phyloP scores from a whole-genome alignment of 192 early-diverging fungal genomes.

The Umbelopsis vinacea region DNA sequence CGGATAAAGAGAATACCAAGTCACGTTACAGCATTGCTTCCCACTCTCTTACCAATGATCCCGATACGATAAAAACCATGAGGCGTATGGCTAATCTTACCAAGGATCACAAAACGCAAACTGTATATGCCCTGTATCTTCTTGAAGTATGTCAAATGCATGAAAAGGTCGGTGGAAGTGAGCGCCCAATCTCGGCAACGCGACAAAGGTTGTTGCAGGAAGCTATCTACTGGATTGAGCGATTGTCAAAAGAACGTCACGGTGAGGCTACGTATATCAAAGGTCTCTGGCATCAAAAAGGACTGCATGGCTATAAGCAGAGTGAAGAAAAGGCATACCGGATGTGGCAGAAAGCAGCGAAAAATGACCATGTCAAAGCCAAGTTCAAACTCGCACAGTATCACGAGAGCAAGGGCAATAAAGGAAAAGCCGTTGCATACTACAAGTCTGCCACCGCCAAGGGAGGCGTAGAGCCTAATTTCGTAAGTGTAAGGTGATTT shows the following conservation, averaged over 20 bases:
- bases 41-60: constrained; percentile 28
- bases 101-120: constrained; percentile 71
- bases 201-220: constrained; percentile 56
- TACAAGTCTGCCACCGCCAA: constrained; percentile 65
- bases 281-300: constrained; percentile 71
- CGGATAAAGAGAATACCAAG: neutral
- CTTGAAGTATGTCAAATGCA: constrained; percentile 64
- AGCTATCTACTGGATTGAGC: constrained; percentile 75
- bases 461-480: constrained; percentile 69
- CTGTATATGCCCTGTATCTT: constrained; percentile 79
- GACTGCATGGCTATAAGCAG: constrained; percentile 53
- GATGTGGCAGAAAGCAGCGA: constrained; percentile 66
- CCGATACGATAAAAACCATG: constrained; percentile 61
- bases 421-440: constrained; percentile 52
- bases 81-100: constrained; percentile 80
- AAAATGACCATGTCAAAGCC: constrained; percentile 65
- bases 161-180: neutral
- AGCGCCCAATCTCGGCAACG: constrained; percentile 29
- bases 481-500: constrained; percentile 44
- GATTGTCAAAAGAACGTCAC: constrained; percentile 67
- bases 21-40: constrained; percentile 34
- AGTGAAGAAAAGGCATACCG: constrained; percentile 70
- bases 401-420: constrained; percentile 66
- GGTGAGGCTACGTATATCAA: constrained; percentile 78
- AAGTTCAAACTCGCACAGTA: constrained; percentile 67